These are phyloP conservation scores for Septoria linicola DNA, from an alignment of 2,329 filamentous ascomycete genomes.

Conservation along the genomic window DNA sequence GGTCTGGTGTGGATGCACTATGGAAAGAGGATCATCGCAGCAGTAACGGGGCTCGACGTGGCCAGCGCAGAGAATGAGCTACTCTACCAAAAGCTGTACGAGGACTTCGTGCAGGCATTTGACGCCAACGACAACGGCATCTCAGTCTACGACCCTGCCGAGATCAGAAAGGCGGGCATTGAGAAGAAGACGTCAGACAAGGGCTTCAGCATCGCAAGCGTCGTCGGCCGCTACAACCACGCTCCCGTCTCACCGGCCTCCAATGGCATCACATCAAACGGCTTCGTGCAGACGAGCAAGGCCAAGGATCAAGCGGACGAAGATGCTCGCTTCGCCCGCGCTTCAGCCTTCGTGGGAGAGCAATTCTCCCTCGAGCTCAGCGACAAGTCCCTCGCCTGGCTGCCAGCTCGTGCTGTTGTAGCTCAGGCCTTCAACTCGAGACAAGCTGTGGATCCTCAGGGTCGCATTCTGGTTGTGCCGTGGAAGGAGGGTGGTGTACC, in stretches of 20 bases:
- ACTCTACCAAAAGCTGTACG: constrained; percentile 86
- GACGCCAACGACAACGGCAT: constrained; percentile 98
- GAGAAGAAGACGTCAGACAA: constrained; percentile 81
- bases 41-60: constrained; percentile 59
- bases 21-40: constrained; percentile 76
- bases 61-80: constrained; percentile 68
- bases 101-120: constrained; percentile 89
- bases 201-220: constrained; percentile 78
- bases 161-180: constrained; percentile 67
- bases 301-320: constrained; percentile 65
- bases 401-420: constrained; percentile 81
- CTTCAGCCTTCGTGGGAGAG: constrained; percentile 81
- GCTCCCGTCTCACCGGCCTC: constrained; percentile 22
- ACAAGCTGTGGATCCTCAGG: constrained; percentile 65
- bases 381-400: constrained; percentile 74
- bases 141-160: constrained; percentile 71
- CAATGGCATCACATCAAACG: constrained; percentile 25
- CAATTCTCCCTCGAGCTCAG: constrained; percentile 81
- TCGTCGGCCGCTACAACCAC: constrained; percentile 86
- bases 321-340: constrained; percentile 74
- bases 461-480: constrained; percentile 74
- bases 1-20: constrained; percentile 96
- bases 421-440: constrained; percentile 71
- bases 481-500: constrained; percentile 68
- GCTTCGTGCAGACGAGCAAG: constrained; percentile 25